A percentile compares a stretch with the other conserved stretches of the same genome.
Conservation (phyloP, 2,329 filamentous ascomycete genomes). For the Chaetoscypha palmicola region DNA sequence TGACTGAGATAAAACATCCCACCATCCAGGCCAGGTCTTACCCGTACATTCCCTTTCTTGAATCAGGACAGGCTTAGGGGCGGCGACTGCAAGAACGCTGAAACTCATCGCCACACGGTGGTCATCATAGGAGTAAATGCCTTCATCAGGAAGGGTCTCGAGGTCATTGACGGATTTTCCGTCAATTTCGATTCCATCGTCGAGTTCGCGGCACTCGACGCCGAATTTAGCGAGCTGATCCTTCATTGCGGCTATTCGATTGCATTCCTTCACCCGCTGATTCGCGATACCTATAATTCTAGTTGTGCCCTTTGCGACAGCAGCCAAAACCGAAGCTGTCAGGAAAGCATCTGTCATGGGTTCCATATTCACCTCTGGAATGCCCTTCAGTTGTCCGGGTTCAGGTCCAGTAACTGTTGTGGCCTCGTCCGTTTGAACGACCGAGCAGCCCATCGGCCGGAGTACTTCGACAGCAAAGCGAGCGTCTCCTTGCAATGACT, state of each 20-base stretch:
- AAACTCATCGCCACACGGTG: conserved; percentile 99
- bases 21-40: conserved; percentile 99
- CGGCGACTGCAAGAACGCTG: conserved; percentile 72
- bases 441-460: conserved; percentile 85
- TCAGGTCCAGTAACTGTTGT: conserved; percentile 91
- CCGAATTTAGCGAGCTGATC: conserved; percentile 92
- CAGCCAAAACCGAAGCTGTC: conserved; percentile 86
- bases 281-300: conserved; percentile 93
- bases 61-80: conserved; percentile 66
- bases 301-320: conserved; percentile 77
- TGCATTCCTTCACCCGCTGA: conserved; percentile 96
- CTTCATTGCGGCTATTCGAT: conserved; percentile 92
- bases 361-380: conserved; percentile 91
- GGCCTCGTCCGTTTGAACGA: conserved; percentile 75
- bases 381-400: conserved; percentile 62
- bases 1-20: conserved; percentile 75
- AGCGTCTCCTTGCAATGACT: conserved; percentile 89
- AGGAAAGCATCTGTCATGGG: conserved; percentile 99
- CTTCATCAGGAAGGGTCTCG: conserved; percentile 51
- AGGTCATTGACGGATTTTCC: conserved; percentile 45
- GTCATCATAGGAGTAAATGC: conserved; percentile 91
- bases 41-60: conserved; percentile 87
- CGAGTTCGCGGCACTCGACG: conserved; percentile 75
- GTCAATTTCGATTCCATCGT: conserved; percentile 80
- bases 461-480: conserved; percentile 88